phyloP scores from a whole-genome alignment of 192 early-diverging fungal genomes.

The Helicostylum pulchrum region DNA sequence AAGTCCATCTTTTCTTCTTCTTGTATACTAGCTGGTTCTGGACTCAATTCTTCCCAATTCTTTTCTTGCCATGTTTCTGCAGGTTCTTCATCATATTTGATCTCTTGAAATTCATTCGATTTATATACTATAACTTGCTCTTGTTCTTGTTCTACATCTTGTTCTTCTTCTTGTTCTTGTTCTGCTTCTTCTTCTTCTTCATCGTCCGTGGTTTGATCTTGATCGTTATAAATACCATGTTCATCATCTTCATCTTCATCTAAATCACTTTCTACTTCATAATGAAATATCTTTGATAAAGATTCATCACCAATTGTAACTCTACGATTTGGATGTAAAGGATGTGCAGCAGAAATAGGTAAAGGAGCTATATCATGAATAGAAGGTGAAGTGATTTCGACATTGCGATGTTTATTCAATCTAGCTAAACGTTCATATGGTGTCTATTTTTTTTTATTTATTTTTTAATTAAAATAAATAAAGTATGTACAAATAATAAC shows the following conservation, averaged over 20 bases:
- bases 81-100: constrained; percentile 9
- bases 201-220: constrained; percentile 25
- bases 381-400: constrained; percentile 39
- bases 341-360: not conserved
- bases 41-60: constrained; percentile 6
- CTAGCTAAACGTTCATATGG: constrained; percentile 75
- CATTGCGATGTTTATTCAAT: constrained; percentile 69
- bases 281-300: constrained; percentile 30
- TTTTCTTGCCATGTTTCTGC: not conserved
- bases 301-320: constrained; percentile 26
- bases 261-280: constrained; percentile 28
- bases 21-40: not conserved
- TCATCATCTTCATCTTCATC: constrained; percentile 30
- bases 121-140: not conserved
- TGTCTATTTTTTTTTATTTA: constrained; percentile 50
- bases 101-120: not conserved
- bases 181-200: constrained; percentile 44
- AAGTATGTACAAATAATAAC: too few species aligned
- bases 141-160: constrained; percentile 26
- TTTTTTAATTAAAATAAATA: too few species aligned
- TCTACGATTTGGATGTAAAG: not conserved
- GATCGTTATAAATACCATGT: constrained; percentile 22
- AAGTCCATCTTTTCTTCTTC: constrained; percentile 23
- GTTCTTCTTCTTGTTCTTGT: constrained; percentile 40
- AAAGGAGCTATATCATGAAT: constrained; percentile 4